A percentile compares a stretch with the other conserved stretches of the same genome.
phyloP scores from a whole-genome alignment of 1,284 basidiomycete species.

The Pyrrhoderma lamaoense region DNA sequence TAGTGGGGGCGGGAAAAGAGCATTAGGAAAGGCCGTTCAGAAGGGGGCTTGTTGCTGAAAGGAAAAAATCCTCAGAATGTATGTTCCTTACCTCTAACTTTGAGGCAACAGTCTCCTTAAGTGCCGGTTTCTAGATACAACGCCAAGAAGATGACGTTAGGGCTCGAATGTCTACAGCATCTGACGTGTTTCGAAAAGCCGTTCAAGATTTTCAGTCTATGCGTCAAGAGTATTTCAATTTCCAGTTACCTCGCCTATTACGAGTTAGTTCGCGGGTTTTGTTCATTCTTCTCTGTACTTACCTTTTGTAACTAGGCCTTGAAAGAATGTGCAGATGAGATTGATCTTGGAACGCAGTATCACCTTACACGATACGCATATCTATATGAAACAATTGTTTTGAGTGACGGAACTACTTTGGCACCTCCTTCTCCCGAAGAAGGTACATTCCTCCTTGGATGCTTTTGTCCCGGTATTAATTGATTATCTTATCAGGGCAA shows the following conservation, averaged over 20 bases:
- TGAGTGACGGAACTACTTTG: conserved; percentile 83
- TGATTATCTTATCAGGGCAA: conserved; percentile 34
- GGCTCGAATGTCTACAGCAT: conserved; percentile 74
- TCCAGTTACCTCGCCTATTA: conserved; percentile 89
- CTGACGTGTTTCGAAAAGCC: conserved; percentile 86
- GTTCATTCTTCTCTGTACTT: neutral
- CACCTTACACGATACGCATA: conserved; percentile 94
- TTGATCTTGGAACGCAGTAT: conserved; percentile 95
- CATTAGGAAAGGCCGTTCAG: conserved; percentile 80
- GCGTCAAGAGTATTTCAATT: conserved; percentile 96
- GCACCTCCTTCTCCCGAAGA: conserved; percentile 70
- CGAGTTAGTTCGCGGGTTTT: conserved; percentile 50
- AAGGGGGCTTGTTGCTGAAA: conserved; percentile 86
- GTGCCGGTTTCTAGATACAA: conserved; percentile 55
- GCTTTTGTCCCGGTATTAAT: conserved; percentile 1
- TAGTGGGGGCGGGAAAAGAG: conserved; percentile 61
- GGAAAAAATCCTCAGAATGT: conserved; percentile 91
- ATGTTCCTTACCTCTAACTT: conserved; percentile 23
- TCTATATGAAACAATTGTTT: conserved; percentile 84
- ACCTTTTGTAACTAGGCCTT: conserved; percentile 53
- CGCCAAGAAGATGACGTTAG: conserved; percentile 94
- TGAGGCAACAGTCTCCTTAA: conserved; percentile 13
- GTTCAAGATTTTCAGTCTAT: conserved; percentile 86
- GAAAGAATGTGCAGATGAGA: conserved; percentile 93
- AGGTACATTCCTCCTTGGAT: conserved; percentile 29